phyloP scores from a whole-genome alignment of 2,329 filamentous ascomycete species.

The Neopestalotiopsis sp. region DNA sequence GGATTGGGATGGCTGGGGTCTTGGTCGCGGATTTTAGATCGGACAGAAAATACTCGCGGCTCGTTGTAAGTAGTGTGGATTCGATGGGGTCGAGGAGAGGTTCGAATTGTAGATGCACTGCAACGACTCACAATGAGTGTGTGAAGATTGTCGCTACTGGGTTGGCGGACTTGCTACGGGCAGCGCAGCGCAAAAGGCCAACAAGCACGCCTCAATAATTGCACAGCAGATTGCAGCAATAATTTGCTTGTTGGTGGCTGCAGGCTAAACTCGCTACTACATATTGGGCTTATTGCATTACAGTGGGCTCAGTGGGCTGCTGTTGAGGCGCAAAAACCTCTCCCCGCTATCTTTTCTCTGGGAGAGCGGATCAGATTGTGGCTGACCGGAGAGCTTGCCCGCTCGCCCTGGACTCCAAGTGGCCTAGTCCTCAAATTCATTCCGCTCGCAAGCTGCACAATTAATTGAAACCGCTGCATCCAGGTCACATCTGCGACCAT shows the following conservation, averaged over 20 bases:
- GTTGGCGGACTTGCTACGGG: background rate
- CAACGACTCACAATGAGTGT: background rate
- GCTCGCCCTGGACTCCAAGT: background rate
- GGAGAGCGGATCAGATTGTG: background rate
- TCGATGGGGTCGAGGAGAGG: background rate
- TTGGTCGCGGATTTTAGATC: background rate
- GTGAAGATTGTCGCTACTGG: conserved; percentile 1
- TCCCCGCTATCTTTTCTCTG: background rate
- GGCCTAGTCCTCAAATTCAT: background rate
- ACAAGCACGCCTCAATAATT: background rate
- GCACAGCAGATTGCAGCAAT: background rate
- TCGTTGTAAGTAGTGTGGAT: background rate
- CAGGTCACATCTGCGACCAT: background rate
- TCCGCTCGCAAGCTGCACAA: conserved; percentile 12
- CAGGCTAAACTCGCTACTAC: background rate
- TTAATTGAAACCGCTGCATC: conserved; percentile 8
- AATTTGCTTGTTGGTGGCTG: conserved; percentile 1
- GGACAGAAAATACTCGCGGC: background rate
- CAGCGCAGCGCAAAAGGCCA: background rate
- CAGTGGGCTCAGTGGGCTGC: background rate
- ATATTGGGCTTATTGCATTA: background rate
- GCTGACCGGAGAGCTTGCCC: background rate
- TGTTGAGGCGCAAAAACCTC: background rate
- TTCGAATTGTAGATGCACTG: background rate
- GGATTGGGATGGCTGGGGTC: background rate